These are phyloP conservation scores for Pseudodiploospora longispora DNA, from an alignment of 2,329 filamentous ascomycete genomes.

Conservation along the genomic window DNA sequence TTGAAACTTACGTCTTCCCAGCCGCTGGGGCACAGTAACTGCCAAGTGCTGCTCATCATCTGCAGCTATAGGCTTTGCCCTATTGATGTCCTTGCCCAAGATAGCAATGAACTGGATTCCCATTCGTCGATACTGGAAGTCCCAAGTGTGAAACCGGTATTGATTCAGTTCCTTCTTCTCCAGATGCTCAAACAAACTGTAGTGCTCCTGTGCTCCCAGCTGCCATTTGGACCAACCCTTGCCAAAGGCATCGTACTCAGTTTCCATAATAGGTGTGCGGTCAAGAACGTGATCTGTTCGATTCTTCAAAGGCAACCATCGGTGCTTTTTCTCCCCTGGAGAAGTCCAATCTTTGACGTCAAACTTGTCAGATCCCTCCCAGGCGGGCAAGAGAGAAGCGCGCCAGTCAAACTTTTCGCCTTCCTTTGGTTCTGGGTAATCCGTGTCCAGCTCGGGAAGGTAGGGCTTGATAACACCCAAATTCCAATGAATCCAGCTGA, in stretches of 20 bases:
- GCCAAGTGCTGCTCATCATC: conserved; percentile 40
- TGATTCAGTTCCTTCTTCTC: conserved; percentile 34
- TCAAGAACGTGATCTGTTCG: conserved; percentile 28
- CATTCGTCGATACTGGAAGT: conserved; percentile 41
- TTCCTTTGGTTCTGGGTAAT: conserved; percentile 17
- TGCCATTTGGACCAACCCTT: conserved; percentile 40
- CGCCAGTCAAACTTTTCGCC: conserved; percentile 27
- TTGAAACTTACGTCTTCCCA: conserved; percentile 24
- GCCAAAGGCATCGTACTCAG: conserved; percentile 38
- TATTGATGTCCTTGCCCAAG: conserved; percentile 42
- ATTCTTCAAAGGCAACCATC: conserved; percentile 38
- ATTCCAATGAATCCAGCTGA: conserved; percentile 46
- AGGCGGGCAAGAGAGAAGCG: conserved; percentile 28
- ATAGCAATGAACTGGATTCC: conserved; percentile 48
- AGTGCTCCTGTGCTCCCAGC: conserved; percentile 40
- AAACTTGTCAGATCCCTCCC: conserved; percentile 21
- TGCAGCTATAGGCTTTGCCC: conserved; percentile 34
- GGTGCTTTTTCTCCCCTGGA: conserved; percentile 33
- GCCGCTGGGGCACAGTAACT: conserved; percentile 28
- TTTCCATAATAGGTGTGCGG: conserved; percentile 38
- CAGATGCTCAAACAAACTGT: conserved; percentile 41
- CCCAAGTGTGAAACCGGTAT: conserved; percentile 42
- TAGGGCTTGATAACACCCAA: conserved; percentile 44
- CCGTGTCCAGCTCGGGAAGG: conserved; percentile 35
- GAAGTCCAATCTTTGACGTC: conserved; percentile 23